These are phyloP conservation scores for Triticum urartu DNA, from an alignment of 176 grass and related monocot species.

Conservation along the genomic window DNA sequence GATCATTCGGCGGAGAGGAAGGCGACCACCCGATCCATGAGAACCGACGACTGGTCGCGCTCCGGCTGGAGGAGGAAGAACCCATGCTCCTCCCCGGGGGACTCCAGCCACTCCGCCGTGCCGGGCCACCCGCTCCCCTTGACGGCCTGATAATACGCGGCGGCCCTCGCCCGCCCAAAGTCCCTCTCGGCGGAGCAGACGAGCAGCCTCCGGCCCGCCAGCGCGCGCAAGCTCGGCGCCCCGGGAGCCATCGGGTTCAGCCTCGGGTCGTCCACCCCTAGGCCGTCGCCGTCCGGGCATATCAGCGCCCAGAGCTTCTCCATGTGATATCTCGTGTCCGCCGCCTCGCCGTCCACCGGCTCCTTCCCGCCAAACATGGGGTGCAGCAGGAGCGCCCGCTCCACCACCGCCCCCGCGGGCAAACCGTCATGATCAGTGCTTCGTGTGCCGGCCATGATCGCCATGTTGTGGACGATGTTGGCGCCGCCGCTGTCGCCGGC, in stretches of 20 bases:
- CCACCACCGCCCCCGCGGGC: neutral
- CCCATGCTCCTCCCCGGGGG: conserved; percentile 44
- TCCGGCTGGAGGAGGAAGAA: conserved; percentile 47
- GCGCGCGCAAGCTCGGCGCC: conserved; percentile 35
- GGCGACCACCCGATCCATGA: conserved; percentile 32
- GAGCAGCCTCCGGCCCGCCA: conserved; percentile 44
- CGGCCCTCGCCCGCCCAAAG: conserved; percentile 11
- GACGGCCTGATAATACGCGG: conserved; percentile 45
- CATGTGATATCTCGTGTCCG: neutral
- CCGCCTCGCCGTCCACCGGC: conserved; percentile 5
- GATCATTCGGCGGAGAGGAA: conserved; percentile 28
- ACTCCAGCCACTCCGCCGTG: conserved; percentile 41
- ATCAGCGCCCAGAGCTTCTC: conserved; percentile 34
- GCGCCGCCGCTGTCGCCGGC: neutral
- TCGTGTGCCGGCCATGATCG: neutral
- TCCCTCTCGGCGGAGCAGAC: conserved; percentile 44
- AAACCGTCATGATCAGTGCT: neutral
- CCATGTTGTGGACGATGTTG: neutral
- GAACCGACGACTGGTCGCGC: conserved; percentile 32
- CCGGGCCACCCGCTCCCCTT: conserved; percentile 51
- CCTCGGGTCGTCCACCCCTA: conserved; percentile 45
- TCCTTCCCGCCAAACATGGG: conserved; percentile 46
- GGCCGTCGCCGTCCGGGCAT: neutral
- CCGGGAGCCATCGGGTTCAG: conserved; percentile 46
- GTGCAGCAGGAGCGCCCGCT: conserved; percentile 46